phyloP scores from a whole-genome alignment of 192 early-diverging fungal species.

The Pilaira anomala region DNA sequence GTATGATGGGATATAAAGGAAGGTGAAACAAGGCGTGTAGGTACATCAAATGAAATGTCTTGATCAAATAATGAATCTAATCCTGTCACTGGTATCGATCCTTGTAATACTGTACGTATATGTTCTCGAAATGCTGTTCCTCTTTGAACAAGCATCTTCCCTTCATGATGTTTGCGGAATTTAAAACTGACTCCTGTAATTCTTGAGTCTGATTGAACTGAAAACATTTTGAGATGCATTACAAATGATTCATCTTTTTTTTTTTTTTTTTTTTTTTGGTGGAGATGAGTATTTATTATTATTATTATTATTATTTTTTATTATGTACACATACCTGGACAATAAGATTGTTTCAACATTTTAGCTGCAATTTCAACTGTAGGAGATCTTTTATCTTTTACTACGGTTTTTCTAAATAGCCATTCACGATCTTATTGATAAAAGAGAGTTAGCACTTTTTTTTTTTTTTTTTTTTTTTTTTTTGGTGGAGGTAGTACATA shows the following conservation, averaged over 20 bases:
- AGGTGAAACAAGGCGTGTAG: conserved; percentile 41
- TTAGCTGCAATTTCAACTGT: conserved; percentile 34
- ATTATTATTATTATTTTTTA: no score
- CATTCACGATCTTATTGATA: conserved; percentile 26
- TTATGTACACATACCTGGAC: conserved; percentile 28
- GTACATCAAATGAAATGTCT: conserved; percentile 29
- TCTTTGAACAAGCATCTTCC: conserved; percentile 39
- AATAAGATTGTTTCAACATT: conserved; percentile 31
- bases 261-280: background rate
- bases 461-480: background rate
- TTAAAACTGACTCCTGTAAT: conserved; percentile 27
- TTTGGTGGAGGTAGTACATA: background rate
- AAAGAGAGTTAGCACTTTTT: background rate
- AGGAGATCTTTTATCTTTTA: conserved; percentile 24
- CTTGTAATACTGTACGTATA: conserved; percentile 31
- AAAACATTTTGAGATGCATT: conserved; percentile 30
- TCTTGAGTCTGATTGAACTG: conserved; percentile 22
- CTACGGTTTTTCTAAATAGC: conserved; percentile 25
- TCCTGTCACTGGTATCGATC: background rate
- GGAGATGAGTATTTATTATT: background rate
- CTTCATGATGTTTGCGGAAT: conserved; percentile 48
- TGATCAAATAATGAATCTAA: conserved; percentile 11
- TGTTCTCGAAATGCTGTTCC: conserved; percentile 38
- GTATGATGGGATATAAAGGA: conserved; percentile 40
- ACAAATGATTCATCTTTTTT: conserved; percentile 26